A percentile compares a stretch with the other conserved stretches of the same genome.
Evolutionary conservation across 2,329 filamentous ascomycete species (phyloP).

Genomic region (Aspergillus sp.): DNA sequence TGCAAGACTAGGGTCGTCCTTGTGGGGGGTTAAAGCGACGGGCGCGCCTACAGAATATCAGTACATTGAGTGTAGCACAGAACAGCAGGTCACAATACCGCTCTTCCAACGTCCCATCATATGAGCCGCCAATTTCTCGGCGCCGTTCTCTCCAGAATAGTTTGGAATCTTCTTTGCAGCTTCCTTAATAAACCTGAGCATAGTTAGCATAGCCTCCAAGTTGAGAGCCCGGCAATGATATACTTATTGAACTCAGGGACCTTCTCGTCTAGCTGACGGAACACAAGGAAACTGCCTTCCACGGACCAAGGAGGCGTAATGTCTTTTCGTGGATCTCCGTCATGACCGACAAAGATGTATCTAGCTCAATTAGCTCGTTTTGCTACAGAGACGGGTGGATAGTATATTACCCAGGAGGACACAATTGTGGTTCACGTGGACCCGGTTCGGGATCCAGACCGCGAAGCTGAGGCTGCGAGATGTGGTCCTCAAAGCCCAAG

Average conservation of each 20-base stretch:
- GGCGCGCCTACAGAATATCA: conserved; percentile 30
- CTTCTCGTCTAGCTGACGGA: conserved; percentile 46
- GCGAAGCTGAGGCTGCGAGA: conserved; percentile 41
- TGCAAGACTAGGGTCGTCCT: conserved; percentile 34
- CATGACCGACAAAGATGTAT: conserved; percentile 35
- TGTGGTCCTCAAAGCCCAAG: conserved; percentile 46
- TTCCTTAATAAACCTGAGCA: too few relatives aligned
- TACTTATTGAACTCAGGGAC: conserved; percentile 43
- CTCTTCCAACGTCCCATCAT: conserved; percentile 48
- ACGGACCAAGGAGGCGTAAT: conserved; percentile 38
- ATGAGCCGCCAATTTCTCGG: conserved; percentile 37
- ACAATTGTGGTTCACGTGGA: conserved; percentile 30
- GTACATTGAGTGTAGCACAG: background rate
- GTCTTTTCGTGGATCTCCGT: conserved; percentile 14
- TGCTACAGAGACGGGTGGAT: background rate
- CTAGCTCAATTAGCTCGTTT: background rate
- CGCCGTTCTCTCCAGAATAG: background rate
- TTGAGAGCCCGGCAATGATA: background rate
- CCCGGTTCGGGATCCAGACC: conserved; percentile 40
- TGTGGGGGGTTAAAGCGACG: conserved; percentile 27
- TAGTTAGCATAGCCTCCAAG: too few relatives aligned
- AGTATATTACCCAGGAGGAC: conserved; percentile 26
- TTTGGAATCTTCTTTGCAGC: too few relatives aligned
- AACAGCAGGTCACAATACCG: conserved; percentile 17
- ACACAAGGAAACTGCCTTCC: conserved; percentile 47